Base-by-base conservation (phyloP, 805 yeast species). In the Wickerhamomyces tratensis region DNA sequence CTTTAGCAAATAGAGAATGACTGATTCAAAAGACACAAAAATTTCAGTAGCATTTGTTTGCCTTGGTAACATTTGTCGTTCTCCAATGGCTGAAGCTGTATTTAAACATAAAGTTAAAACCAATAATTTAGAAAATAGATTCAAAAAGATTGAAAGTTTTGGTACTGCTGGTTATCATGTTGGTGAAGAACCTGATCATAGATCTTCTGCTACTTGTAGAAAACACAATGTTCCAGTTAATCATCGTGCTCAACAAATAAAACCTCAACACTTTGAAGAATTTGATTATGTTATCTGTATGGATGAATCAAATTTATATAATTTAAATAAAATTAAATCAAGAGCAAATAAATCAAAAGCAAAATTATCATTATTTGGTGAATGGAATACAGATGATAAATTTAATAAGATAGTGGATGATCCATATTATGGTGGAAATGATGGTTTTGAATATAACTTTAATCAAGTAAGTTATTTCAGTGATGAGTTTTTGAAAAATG, bases 11-110 rank as follows among this genome's bases (percentile, higher is more conserved):
- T 48, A 31, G 5, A 12, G 6, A 3, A 31, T 12, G 34, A 11
- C 3, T 29, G 31, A 29, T 50, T 49, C 52, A 15, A 36, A 41
- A 37, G 49, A 48, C 41, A 38, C 42, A 31, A 47, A 52, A 36
- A 57, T 76, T 5, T 71, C 83, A 1, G 94, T 89, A 10, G 96
- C 94, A 1, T 88, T 89, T 58, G 91, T 88, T 1, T 89, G 97
- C 56, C 68, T 87, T 26, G 97, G 97, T 5, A 89, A 89, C 61
- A 86, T 86, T 25, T 88, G 97, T 57, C 89, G 97, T 39, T 87
- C 96, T 2, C 98, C 98, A 12, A 91, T 89, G 98, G 97, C 98
- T 0, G 97, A 91, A 57, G 96, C 96, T 0, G 86, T 88, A 1
- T 87, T 89, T 63, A 69, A 68, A 39, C 77, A 85, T 45, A 65